Evolutionary conservation across 257 asterid genomes (phyloP).

Genomic region (Jaltomata sinuosa): DNA sequence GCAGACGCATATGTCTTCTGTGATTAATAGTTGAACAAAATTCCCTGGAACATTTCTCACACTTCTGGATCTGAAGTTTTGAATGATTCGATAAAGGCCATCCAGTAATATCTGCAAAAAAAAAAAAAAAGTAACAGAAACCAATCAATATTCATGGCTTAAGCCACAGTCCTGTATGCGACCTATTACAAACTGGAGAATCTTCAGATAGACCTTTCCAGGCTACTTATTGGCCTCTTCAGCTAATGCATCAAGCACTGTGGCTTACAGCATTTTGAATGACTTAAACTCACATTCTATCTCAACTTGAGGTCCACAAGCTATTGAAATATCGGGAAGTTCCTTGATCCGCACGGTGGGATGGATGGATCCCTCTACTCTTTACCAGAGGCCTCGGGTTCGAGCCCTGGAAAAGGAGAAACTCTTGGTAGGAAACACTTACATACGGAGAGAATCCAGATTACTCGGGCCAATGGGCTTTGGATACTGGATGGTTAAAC

Average conservation of each 20-base stretch:
- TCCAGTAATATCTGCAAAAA: slow-evolving; percentile 15
- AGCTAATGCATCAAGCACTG: neutral
- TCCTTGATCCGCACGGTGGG: neutral
- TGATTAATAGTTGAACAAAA: slow-evolving; percentile 84
- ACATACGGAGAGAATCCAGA: neutral
- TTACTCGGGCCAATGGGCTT: neutral
- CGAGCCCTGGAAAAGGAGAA: neutral
- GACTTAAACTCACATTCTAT: neutral
- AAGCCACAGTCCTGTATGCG: neutral
- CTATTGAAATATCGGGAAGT: neutral
- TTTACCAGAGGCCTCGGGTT: neutral
- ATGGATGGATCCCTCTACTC: neutral
- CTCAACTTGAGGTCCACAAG: neutral
- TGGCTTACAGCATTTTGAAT: neutral
- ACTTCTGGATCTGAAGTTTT: slow-evolving; percentile 54
- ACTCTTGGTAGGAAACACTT: neutral
- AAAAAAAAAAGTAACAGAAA: neutral
- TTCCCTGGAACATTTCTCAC: slow-evolving; percentile 80
- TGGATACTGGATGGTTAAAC: neutral
- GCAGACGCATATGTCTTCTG: slow-evolving; percentile 83
- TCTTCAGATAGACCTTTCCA: neutral
- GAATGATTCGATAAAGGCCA: slow-evolving; percentile 75
- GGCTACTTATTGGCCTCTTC: neutral
- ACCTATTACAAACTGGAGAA: neutral
- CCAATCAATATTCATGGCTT: neutral